phyloP scores from a whole-genome alignment of 352 stramenopile species.

The Phytophthora fragariaefolia region DNA sequence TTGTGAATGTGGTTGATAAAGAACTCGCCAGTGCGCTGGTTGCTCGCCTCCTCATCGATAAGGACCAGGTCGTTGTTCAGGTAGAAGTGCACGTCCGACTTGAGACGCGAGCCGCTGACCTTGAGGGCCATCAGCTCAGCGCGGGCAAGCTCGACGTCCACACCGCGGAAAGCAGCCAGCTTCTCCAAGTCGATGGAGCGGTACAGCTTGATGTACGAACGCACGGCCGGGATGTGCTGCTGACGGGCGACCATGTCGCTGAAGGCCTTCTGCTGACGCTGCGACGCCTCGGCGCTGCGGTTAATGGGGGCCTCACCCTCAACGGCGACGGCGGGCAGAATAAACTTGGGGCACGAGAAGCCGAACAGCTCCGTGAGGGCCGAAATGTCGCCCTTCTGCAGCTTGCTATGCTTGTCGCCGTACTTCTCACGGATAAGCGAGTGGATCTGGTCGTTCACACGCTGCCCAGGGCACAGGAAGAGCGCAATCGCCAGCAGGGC shows the following conservation, averaged over 20 bases:
- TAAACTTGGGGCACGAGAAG: constrained; percentile 96
- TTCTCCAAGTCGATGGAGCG: constrained; percentile 96
- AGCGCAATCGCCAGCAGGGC: constrained; percentile 92
- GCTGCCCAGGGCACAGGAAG: constrained; percentile 88
- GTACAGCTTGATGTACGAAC: constrained; percentile 97
- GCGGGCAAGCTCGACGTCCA: constrained; percentile 73
- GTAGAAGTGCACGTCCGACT: constrained; percentile 88
- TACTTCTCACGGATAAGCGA: constrained; percentile 95
- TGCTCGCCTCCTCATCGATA: constrained; percentile 85
- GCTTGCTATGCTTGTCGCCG: constrained; percentile 89
- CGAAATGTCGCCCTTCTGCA: constrained; percentile 82
- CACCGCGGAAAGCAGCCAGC: constrained; percentile 91
- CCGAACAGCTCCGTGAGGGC: constrained; percentile 92
- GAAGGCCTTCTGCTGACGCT: constrained; percentile 89
- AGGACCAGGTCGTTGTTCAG: constrained; percentile 78
- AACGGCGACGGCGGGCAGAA: constrained; percentile 84
- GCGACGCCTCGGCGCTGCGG: constrained; percentile 64
- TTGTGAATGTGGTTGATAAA: constrained; percentile 91
- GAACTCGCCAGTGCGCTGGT: constrained; percentile 89
- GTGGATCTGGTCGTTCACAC: constrained; percentile 88
- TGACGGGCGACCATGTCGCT: constrained; percentile 91
- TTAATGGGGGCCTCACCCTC: constrained; percentile 60
- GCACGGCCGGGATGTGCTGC: constrained; percentile 89
- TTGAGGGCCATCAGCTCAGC: constrained; percentile 87
- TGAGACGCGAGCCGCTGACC: constrained; percentile 63